Evolutionary conservation across 1,284 basidiomycete species (phyloP), one percentile per base, ranked within the genome.

Genomic region (Thecaphora thlaspeos): DNA sequence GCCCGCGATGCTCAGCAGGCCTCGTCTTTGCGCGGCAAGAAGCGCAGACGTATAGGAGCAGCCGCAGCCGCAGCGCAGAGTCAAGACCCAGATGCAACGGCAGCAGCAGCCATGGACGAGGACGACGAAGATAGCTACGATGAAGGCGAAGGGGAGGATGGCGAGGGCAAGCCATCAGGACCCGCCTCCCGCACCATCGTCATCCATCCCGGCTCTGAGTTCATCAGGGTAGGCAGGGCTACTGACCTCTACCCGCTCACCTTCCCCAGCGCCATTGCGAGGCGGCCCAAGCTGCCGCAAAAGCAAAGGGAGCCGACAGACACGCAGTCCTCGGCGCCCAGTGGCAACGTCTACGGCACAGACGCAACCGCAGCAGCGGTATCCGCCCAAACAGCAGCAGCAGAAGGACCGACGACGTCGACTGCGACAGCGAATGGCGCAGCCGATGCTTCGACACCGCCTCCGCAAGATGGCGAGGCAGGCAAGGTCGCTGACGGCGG

Each of bases 131-230:
- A 53, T 7, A 60, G 52, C 8, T 53, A 65, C 15, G 38, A 41
- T 7, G 44, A 53, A 7, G 61, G 51, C 26, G 63, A 59, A 2
- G 54, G 58, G 9, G 62, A 49, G 10, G 59, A 63, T 21, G 51
- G 52, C 18, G 61, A 67, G 40, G 56, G 61, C 28, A 51, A 63
- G 41, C 54, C 57, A 19, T 18, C 17, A 24, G 30, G 12, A 2
- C 56, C 64, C 4, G 69, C 61, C 5, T 46, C 65, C 23, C 57
- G 43, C 46, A 82, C 80, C 21, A 79, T 99, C 52, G 88, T 99
- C 36, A 89, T 99, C 51, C 95, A 99, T 72, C 91, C 90, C 2
- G 95, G 95, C 22, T 93, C 92, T 2, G 84, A 89, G 24, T 87
- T 82, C 71, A 80, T 96, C 32, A 86, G 91, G 24, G 86, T 99